A percentile compares a stretch with the other conserved stretches of the same genome.
Conservation (phyloP, 441 rosid genomes). For the Syzygium syzygioides region DNA sequence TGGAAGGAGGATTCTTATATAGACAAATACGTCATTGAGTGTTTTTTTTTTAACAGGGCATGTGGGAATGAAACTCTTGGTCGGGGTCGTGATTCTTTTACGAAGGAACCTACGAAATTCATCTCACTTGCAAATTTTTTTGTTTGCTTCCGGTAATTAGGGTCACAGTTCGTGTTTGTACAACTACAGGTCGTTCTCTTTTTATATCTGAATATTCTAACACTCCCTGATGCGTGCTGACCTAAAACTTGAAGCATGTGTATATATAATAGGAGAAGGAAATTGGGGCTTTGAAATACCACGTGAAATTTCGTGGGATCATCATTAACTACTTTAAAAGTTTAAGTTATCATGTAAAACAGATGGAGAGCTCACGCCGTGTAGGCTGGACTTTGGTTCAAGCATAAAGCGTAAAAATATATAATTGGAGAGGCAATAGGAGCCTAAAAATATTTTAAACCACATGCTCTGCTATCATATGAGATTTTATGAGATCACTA, state of each 20-base stretch:
- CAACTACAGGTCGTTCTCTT: background rate
- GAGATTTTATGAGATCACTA: background rate
- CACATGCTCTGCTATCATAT: fast-evolving
- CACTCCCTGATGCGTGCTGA: background rate
- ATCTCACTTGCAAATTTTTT: background rate
- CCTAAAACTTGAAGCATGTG: background rate
- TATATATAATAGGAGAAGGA: background rate
- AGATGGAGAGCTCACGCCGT: fast-evolving
- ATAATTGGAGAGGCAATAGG: no score
- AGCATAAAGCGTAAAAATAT: background rate
- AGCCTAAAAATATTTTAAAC: no score
- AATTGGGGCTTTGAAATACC: background rate
- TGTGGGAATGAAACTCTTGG: background rate
- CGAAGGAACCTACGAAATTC: background rate
- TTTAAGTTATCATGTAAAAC: background rate
- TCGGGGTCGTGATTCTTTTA: background rate
- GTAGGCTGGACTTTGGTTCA: background rate
- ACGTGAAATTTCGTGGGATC: background rate
- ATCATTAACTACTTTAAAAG: background rate
- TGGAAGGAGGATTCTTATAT: background rate
- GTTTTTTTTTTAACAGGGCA: background rate
- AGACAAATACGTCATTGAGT: background rate
- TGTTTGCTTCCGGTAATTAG: background rate
- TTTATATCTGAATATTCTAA: background rate
- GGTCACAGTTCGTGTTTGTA: background rate